Percentiles rank a stretch among this genome's conserved stretches.
Conservation (phyloP, 768 basidiomycete species). For the Mrakia gelida region DNA sequence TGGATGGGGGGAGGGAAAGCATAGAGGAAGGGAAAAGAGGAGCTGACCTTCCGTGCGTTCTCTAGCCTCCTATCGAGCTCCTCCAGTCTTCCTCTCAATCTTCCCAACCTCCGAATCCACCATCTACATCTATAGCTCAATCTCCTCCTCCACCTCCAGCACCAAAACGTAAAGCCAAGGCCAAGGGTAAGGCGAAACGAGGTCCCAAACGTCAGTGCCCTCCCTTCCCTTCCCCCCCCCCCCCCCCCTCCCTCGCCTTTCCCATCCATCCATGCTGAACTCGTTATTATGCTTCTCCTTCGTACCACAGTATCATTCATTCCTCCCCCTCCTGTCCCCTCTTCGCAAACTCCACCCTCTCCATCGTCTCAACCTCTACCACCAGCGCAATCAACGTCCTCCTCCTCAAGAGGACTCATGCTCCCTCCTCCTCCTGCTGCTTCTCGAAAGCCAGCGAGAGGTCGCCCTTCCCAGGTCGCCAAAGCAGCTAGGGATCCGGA, state of each 20-base stretch:
- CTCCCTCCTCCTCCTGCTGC: background rate
- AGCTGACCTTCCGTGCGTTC: background rate
- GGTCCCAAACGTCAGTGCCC: background rate
- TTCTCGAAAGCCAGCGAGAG: background rate
- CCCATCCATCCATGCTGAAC: slow-evolving; percentile 10
- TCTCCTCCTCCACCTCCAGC: background rate
- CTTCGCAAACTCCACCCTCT: slow-evolving; percentile 16
- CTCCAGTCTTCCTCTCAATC: background rate
- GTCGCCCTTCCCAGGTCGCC: background rate
- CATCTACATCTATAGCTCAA: background rate
- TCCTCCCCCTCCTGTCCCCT: slow-evolving; percentile 10
- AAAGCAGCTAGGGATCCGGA: background rate
- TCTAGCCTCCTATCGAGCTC: background rate
- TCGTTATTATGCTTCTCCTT: background rate
- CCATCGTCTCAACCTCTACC: slow-evolving; percentile 12
- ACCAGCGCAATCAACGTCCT: background rate
- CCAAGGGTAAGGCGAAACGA: background rate
- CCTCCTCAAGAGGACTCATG: background rate
- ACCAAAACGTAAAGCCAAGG: background rate
- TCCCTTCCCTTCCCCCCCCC: background rate
- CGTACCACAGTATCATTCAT: background rate
- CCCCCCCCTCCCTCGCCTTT: background rate
- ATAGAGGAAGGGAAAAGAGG: background rate
- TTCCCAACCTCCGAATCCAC: background rate
- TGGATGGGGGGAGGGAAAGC: background rate